A percentile compares a stretch with the other conserved stretches of the same genome.
phyloP scores from a whole-genome alignment of 2,329 filamentous ascomycete genomes.

The Colletotrichum melonis region DNA sequence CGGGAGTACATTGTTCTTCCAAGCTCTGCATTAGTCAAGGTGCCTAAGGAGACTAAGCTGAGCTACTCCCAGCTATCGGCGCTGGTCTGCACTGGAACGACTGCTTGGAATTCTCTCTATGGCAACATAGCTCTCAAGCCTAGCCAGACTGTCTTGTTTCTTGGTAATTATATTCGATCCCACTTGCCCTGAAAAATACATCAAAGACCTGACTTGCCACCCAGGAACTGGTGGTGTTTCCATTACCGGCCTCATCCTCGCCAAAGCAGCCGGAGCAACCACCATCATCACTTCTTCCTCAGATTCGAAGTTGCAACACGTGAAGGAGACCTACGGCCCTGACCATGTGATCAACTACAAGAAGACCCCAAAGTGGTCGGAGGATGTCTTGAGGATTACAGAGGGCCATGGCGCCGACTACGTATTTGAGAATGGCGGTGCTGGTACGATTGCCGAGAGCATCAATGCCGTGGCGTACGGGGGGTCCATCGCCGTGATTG shows the following conservation, averaged over 20 bases:
- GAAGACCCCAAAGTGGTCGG: constrained; percentile 55
- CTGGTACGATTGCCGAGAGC: constrained; percentile 55
- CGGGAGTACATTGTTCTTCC: constrained; percentile 55
- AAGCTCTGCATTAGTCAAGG: constrained; percentile 49
- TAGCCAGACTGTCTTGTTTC: constrained; percentile 51
- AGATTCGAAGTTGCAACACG: constrained; percentile 56
- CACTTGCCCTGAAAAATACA: no score
- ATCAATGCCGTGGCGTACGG: constrained; percentile 56
- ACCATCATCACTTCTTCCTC: constrained; percentile 63
- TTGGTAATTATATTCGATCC: constrained; percentile 38
- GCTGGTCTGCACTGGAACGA: constrained; percentile 56
- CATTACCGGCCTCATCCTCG: constrained; percentile 56
- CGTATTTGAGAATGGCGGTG: constrained; percentile 53
- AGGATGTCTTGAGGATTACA: constrained; percentile 56
- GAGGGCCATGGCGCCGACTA: constrained; percentile 55
- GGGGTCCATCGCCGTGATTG: constrained; percentile 58
- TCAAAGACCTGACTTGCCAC: not conserved
- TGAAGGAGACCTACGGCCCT: constrained; percentile 51
- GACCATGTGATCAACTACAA: constrained; percentile 62
- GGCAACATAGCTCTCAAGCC: constrained; percentile 51
- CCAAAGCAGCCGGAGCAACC: constrained; percentile 55
- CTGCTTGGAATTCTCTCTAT: constrained; percentile 61
- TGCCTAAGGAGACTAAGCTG: constrained; percentile 49
- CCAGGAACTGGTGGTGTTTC: constrained; percentile 60
- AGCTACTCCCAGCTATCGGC: constrained; percentile 49